phyloP scores from a whole-genome alignment of 202 grass and related monocot genomes.

The Tripidium arundinaceum region DNA sequence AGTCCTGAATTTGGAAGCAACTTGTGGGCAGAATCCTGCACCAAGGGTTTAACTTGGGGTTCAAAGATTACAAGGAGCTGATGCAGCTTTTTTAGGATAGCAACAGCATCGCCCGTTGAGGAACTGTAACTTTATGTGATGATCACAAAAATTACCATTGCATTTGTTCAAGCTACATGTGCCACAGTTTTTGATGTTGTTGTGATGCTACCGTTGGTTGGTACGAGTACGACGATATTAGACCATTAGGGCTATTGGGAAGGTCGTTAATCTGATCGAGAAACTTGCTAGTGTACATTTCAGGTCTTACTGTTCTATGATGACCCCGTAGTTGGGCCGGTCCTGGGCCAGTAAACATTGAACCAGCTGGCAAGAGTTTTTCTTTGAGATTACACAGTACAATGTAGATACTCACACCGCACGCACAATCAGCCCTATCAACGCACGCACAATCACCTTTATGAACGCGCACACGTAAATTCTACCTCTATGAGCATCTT shows the following conservation, averaged over 20 bases:
- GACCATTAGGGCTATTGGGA: not conserved
- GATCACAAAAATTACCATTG: conserved; percentile 3
- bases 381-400: too few species aligned
- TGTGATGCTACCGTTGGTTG: not conserved
- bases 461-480: too few species aligned
- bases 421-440: too few species aligned
- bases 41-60: not conserved
- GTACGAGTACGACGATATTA: not conserved
- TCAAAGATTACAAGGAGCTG: conserved; percentile 32
- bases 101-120: conserved; percentile 39
- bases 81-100: conserved; percentile 47
- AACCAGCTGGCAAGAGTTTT: not conserved
- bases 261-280: not conserved
- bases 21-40: conserved; percentile 8
- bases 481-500: too few species aligned
- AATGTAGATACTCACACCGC: too few species aligned
- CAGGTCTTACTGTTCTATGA: not conserved
- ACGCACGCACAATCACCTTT: too few species aligned
- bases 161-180: conserved; percentile 24
- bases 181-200: conserved; percentile 24
- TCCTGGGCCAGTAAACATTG: not conserved
- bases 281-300: not conserved
- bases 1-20: conserved; percentile 21
- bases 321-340: not conserved
- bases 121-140: conserved; percentile 34